Evolutionary conservation across 73 alveolate species (phyloP).

Genomic region (Durusdinium trenchii): DNA sequence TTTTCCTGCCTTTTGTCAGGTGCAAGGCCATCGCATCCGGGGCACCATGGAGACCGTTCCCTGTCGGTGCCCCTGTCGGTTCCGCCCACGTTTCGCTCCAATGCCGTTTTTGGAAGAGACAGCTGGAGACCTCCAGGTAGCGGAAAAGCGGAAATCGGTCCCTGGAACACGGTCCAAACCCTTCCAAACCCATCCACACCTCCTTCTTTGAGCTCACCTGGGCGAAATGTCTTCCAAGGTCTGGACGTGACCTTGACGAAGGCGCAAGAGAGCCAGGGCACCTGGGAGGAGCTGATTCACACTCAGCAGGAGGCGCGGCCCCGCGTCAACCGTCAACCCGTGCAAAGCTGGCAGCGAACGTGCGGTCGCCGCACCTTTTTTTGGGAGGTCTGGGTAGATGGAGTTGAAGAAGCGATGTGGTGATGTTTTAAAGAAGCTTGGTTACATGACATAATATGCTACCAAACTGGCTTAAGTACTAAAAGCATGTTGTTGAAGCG

Average conservation of each 20-base stretch:
- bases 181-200: not conserved
- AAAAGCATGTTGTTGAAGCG: too few relatives aligned
- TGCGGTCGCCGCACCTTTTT: too few relatives aligned
- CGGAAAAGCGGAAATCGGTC: not conserved
- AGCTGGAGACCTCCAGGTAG: not conserved
- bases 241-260: slow-evolving; percentile 57
- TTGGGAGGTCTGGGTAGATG: too few relatives aligned
- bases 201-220: not conserved
- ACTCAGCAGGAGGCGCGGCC: slow-evolving; percentile 58
- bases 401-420: not conserved
- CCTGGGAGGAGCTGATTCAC: slow-evolving; percentile 58
- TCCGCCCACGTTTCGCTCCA: too few relatives aligned
- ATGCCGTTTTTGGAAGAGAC: not conserved
- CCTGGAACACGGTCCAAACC: not conserved
- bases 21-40: slow-evolving; percentile 67
- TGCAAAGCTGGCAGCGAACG: too few relatives aligned
- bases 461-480: too few relatives aligned
- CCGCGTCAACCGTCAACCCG: too few relatives aligned
- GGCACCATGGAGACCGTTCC: slow-evolving; percentile 90
- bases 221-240: not conserved
- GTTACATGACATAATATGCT: not conserved
- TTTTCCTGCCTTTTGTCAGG: not conserved
- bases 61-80: too few relatives aligned
- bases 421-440: not conserved
- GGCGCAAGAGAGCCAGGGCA: slow-evolving; percentile 11